phyloP scores from a whole-genome alignment of 352 stramenopile species.

The Pythium sp. region DNA sequence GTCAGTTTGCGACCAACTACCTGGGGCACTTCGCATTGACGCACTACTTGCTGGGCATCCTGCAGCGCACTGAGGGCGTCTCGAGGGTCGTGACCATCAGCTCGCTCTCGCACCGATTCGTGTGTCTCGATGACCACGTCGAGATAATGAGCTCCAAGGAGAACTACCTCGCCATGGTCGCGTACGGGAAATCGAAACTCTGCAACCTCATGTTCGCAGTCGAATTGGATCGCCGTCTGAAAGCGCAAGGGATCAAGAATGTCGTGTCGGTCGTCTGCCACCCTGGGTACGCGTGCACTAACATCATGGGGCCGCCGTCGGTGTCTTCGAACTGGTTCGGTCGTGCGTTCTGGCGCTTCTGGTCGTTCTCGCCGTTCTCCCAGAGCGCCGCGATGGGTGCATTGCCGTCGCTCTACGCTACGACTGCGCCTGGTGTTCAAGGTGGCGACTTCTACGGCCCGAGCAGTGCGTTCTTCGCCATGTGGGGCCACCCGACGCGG shows the following conservation, averaged over 20 bases:
- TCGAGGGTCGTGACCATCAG: slow-evolving; percentile 25
- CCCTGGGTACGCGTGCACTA: slow-evolving; percentile 28
- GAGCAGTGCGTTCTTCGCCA: slow-evolving; percentile 18
- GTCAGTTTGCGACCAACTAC: slow-evolving; percentile 37
- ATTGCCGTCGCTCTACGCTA: slow-evolving; percentile 40
- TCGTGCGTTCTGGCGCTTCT: slow-evolving; percentile 21
- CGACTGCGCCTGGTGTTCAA: slow-evolving; percentile 20
- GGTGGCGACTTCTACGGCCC: slow-evolving; percentile 33
- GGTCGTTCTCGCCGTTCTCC: slow-evolving; percentile 23
- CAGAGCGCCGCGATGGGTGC: slow-evolving; percentile 34
- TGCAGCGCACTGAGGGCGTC: slow-evolving; percentile 11
- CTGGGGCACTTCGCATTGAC: slow-evolving; percentile 27
- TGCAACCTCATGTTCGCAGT: slow-evolving; percentile 91
- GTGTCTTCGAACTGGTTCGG: slow-evolving; percentile 15
- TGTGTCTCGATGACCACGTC: not conserved
- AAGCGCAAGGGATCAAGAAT: slow-evolving; percentile 16
- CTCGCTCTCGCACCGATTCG: slow-evolving; percentile 20
- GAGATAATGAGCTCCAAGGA: slow-evolving; percentile 9
- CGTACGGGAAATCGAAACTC: slow-evolving; percentile 89
- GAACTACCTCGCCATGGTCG: slow-evolving; percentile 31
- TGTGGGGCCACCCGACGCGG: slow-evolving; percentile 18
- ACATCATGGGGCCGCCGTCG: slow-evolving; percentile 21
- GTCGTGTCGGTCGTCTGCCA: slow-evolving; percentile 31
- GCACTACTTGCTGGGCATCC: slow-evolving; percentile 14
- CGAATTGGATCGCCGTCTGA: slow-evolving; percentile 68